Percentiles rank a stretch among this genome's conserved stretches.
Conservation (phyloP, 306 rosid genomes). For the Prinsepia uniflora region DNA sequence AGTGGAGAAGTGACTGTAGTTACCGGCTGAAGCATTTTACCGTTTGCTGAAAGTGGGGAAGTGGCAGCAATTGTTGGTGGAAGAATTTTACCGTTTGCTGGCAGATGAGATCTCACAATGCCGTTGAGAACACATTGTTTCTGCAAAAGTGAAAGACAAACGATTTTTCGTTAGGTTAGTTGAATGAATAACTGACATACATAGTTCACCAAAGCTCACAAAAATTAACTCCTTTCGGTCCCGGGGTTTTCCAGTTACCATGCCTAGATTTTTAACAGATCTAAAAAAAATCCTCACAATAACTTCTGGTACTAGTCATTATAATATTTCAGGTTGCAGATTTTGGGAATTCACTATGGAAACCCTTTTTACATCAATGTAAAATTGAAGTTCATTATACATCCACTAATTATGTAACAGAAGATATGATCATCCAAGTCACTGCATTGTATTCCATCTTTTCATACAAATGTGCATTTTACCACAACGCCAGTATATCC, state of each 20-base stretch:
- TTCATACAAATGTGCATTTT: not conserved
- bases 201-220: conserved; percentile 22
- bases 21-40: conserved; percentile 20
- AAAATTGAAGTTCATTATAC: not conserved
- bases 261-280: not conserved
- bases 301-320: not conserved
- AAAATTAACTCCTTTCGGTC: not conserved
- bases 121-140: conserved; percentile 40
- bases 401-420: not conserved
- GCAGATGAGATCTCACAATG: conserved; percentile 34
- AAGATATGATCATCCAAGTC: not conserved
- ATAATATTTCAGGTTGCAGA: not conserved
- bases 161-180: conserved; percentile 9
- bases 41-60: conserved; percentile 3
- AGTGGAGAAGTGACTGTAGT: not conserved
- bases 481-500: conserved; percentile 13
- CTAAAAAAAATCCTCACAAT: conserved; percentile 1
- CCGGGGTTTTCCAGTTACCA: not conserved
- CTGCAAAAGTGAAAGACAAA: conserved; percentile 30
- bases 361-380: conserved; percentile 3
- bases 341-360: not conserved
- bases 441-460: not conserved
- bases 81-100: conserved; percentile 23
- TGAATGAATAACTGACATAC: conserved; percentile 2
- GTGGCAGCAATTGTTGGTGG: conserved; percentile 16